Evolutionary conservation across 352 stramenopile species (phyloP).

Genomic region (Phytophthora constricta): DNA sequence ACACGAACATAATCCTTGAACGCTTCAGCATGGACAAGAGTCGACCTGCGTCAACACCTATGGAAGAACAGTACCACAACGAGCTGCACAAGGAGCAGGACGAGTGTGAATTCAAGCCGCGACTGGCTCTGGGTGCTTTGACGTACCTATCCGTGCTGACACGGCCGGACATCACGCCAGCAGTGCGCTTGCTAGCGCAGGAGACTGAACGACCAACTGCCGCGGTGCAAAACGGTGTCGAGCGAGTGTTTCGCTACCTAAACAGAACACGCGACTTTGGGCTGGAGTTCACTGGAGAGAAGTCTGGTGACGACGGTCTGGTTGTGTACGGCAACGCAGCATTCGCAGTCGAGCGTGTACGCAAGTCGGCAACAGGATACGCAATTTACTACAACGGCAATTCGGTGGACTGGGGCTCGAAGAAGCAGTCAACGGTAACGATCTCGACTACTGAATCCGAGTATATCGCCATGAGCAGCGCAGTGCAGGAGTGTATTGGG

Average conservation of each 20-base stretch:
- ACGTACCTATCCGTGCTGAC: constrained; percentile 11
- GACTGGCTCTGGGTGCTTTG: constrained; percentile 1
- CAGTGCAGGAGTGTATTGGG: constrained; percentile 22
- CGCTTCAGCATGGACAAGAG: constrained; percentile 3
- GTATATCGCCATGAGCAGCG: constrained; percentile 11
- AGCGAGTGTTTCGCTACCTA: constrained; percentile 8
- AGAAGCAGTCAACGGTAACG: constrained; percentile 26
- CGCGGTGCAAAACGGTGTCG: neutral
- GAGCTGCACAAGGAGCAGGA: neutral
- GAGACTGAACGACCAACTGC: constrained; percentile 12
- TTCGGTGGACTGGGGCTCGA: constrained; percentile 9
- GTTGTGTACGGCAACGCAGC: constrained; percentile 13
- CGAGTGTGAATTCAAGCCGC: neutral
- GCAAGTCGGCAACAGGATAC: constrained; percentile 5
- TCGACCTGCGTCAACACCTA: neutral
- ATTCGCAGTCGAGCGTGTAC: constrained; percentile 9
- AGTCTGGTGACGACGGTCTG: neutral
- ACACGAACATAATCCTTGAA: neutral
- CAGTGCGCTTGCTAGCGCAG: constrained; percentile 13
- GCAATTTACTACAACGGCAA: constrained; percentile 7
- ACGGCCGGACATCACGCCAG: constrained; percentile 5
- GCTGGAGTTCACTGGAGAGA: neutral
- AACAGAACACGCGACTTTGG: neutral
- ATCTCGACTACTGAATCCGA: constrained; percentile 20
- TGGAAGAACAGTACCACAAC: neutral